Evolutionary conservation across 768 basidiomycete species (phyloP), one percentile per base, ranked within the genome.

Genomic region (Lactifluus hygrophoroides): DNA sequence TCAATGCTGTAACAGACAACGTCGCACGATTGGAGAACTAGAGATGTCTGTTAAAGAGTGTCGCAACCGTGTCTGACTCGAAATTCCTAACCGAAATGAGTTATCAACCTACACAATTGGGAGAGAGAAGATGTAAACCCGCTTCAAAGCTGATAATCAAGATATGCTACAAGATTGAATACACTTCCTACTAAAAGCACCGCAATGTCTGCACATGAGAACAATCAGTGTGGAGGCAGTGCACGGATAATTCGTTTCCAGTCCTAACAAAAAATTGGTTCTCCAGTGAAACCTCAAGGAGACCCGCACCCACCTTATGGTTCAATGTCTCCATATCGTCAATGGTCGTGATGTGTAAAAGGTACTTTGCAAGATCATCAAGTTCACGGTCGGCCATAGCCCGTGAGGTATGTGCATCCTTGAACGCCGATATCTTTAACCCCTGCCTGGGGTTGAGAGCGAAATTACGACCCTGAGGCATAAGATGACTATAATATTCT

Each of bases 401-500:
- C 64, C 82, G 80, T 10, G 74, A 69, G 9, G 84, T 88, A 65
- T 88, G 84, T 2, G 88, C 88, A 61, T 84, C 79, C 69, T 85
- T 88, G 76, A 88, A 94, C 0, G 92, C 80, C 25, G 80, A 78
- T 27, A 94, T 90, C 71, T 89, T 91, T 38, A 94, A 75, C 5
- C 91, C 92, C 71, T 90, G 83, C 44, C 76, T 77, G 1, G 90
- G 89, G 66, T 95, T 94, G 58, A 94, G 74, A 3, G 91, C 92
- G 71, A 94, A 94, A 68, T 93, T 94, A 16, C 90, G 82, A 57
- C 58, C 66, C 63, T 51, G 30, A 16, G 19, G 35, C 8, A 21
- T n/a, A 6, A 16, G 51, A 48, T 27, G 17, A 52, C 52, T 42
- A n/a, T 21, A 54, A 45, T 51, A 46, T 52, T 34, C 47, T 28